Evolutionary conservation across 139 green algal species (phyloP).

Genomic region (Chlorella sp.): DNA sequence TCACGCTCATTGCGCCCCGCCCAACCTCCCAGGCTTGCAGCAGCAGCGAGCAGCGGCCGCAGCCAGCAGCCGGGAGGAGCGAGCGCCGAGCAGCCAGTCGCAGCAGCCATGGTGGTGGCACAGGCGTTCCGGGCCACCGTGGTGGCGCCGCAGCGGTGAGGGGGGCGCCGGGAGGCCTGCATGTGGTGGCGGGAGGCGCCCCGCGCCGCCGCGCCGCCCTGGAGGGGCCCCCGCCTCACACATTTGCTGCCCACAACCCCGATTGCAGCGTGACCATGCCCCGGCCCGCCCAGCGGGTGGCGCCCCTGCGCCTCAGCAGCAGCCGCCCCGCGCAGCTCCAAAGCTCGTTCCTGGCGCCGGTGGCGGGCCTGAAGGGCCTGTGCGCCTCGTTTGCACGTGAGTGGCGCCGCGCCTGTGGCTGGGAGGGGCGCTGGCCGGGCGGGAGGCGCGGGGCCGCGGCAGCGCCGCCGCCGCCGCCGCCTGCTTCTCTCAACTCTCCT

Average conservation of each 20-base stretch:
- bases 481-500: not conserved
- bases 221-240: not conserved
- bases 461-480: too few relatives aligned
- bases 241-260: not conserved
- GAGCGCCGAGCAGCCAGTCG: not conserved
- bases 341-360: slow-evolving; percentile 42
- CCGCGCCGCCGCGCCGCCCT: too few relatives aligned
- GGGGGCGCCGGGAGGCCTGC: not conserved
- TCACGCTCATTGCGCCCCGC: too few relatives aligned
- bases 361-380: slow-evolving; percentile 42
- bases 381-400: slow-evolving; percentile 48
- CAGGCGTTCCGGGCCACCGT: not conserved
- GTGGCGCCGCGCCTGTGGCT: not conserved
- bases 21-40: too few relatives aligned
- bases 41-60: not conserved
- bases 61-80: not conserved
- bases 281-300: slow-evolving; percentile 30
- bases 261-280: slow-evolving; percentile 26
- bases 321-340: slow-evolving; percentile 38
- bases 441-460: not conserved
- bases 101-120: not conserved
- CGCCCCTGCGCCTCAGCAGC: not conserved
- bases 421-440: not conserved
- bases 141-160: slow-evolving; percentile 2
- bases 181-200: not conserved